Conservation (phyloP, 2,329 filamentous ascomycete species). For the Xylariaceae sp. region DNA sequence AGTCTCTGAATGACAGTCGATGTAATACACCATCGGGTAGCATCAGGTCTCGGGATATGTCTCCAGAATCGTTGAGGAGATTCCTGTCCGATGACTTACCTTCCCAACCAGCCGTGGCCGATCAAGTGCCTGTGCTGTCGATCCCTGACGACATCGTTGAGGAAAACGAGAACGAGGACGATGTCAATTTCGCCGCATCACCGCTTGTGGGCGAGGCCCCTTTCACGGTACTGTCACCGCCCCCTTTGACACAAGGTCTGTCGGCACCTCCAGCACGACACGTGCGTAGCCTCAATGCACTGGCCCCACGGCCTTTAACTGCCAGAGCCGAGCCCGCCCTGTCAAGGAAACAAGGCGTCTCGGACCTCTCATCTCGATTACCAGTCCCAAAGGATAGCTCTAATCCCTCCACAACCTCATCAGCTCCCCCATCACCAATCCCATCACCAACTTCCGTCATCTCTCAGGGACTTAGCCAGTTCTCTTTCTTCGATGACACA, state of each 20-base stretch:
- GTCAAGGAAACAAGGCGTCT: slow-evolving; percentile 1
- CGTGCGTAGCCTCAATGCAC: too few species aligned
- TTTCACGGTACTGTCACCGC: slow-evolving; percentile 50
- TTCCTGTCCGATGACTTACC: slow-evolving; percentile 48
- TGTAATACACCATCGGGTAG: slow-evolving; percentile 38
- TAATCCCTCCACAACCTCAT: slow-evolving; percentile 26
- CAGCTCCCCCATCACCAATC: slow-evolving; percentile 31
- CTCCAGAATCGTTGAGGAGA: slow-evolving; percentile 50
- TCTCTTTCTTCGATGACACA: slow-evolving; percentile 45
- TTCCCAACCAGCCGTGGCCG: slow-evolving; percentile 28
- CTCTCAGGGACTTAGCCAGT: slow-evolving; percentile 35
- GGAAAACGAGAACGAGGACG: slow-evolving; percentile 55
- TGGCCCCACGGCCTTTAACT: slow-evolving; percentile 11
- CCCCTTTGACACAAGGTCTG: slow-evolving; percentile 43
- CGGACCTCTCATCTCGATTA: slow-evolving; percentile 12
- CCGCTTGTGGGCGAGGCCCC: slow-evolving; percentile 42
- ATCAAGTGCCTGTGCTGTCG: slow-evolving; percentile 32
- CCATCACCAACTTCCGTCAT: slow-evolving; percentile 36
- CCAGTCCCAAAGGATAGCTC: slow-evolving; percentile 27
- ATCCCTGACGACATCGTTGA: slow-evolving; percentile 48
- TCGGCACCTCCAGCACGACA: slow-evolving; percentile 25
- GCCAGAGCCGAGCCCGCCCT: slow-evolving; percentile 17
- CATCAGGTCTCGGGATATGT: slow-evolving; percentile 48
- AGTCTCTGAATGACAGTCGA: slow-evolving; percentile 29
- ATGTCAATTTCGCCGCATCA: slow-evolving; percentile 59